Base-by-base conservation (phyloP, 202 grass and related monocot genomes). In the Panicum hallii region DNA sequence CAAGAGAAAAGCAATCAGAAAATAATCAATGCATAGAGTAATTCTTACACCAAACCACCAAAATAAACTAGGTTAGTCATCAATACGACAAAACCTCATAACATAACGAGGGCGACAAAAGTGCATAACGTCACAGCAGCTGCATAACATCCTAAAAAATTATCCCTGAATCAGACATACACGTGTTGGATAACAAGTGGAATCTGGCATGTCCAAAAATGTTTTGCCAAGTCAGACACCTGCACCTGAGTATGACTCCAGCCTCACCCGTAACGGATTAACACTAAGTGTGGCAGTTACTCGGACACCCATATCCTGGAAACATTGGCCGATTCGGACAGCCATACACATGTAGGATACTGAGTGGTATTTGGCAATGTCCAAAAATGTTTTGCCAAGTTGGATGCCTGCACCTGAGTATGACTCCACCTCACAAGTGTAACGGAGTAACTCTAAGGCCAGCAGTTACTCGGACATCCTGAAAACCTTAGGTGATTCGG, bases 171-270 rank as follows among this genome's bases (percentile, higher is more conserved):
- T 17, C 15, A 5, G 68, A 15, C 69, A 53, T 36, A 74, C 15
- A 52, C 15, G 15, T 36, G 47, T 53, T 53, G 70, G 23, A 36
- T 20, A 34, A 53, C 26, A 34, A 53, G 15, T 74, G 47, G 47
- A 74, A 74, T 74, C 15, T 74, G 47, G 47, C 47, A 74, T 36
- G 47, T 74, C 15, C 28, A 74, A 73, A 52, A 73, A 4, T 73
- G 4, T 50, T 72, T 72, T 73, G 13, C 45, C 46, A 72, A 32
- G 47, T 50, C 20, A 17, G 4, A 72, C 28, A 10, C 14, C 16
- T 28, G 26, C 15, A 53, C 16, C 46, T 53, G 28, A 74, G 26
- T 32, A 50, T 72, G 46, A 72, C 26, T 36, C 28, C 47, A 72
- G 11, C 23, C 23, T 17, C 70, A 74, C 15, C 47, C 4, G 15